Evolutionary conservation across 331 rosid genomes (phyloP), one percentile per base, ranked within the genome.

Genomic region (Arachis monticola): DNA sequence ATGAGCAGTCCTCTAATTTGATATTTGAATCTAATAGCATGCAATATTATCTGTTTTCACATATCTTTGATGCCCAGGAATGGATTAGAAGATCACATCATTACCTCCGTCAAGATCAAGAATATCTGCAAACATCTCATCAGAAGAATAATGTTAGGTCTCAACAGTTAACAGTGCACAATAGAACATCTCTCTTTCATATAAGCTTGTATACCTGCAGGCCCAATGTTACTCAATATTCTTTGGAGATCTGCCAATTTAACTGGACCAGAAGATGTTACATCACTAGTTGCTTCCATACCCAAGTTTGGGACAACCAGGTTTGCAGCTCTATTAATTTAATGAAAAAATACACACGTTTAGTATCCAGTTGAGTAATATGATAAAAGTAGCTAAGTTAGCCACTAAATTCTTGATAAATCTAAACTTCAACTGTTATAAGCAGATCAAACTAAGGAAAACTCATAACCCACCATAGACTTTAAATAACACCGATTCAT

Each of bases 71-170:
- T 71, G 9, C 73, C 72, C 27, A 69, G 48, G 68, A 75, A 35
- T 50, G 65, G 53, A 60, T 52, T 11, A 76, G 65, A 42, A 77
- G 55, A 59, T 48, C 38, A 61, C 61, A 60, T 71, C 45, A 78
- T 87, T 77, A 94, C 98, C 98, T 87, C 82, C 95, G 82, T 94
- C 98, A 51, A 92, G 90, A 80, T 91, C 93, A 73, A 72, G 75
- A 84, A 77, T 83, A 77, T 81, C 98, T 94, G 87, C 82, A 87
- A 75, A 76, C 64, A 69, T 55, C 45, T 51, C 60, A 85, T 55
- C 68, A 70, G 72, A 81, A 69, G 50, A 81, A 65, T 27, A 63
- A 61, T 10, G 77, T 89, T 65, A 93, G 85, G 78, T 47, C 59
- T 9, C 40, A 61, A 70, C 14, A 74, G 74, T 38, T 70, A 47